Percentiles rank a stretch among this genome's conserved stretches.
phyloP scores from a whole-genome alignment of 2,329 filamentous ascomycete species.

The Nannizziopsis barbatae region DNA sequence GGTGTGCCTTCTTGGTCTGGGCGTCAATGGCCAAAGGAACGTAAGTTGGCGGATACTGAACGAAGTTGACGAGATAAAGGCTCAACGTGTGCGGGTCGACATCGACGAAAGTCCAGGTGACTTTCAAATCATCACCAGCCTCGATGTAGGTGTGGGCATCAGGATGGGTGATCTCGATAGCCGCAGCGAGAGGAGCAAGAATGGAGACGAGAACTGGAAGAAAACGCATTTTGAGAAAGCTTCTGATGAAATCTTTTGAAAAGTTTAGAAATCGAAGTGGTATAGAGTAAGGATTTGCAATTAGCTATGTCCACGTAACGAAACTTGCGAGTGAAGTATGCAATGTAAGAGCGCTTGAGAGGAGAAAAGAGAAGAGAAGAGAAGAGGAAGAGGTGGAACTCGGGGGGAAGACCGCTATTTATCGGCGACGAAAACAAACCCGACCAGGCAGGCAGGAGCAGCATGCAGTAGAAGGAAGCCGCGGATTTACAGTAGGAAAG shows the following conservation, averaged over 20 bases:
- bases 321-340: background rate
- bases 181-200: conserved; percentile 17
- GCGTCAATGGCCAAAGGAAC: conserved; percentile 29
- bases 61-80: conserved; percentile 38
- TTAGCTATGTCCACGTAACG: background rate
- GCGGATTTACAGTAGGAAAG: background rate
- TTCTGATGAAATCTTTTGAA: background rate
- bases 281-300: background rate
- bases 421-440: background rate
- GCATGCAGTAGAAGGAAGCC: background rate
- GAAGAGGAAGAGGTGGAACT: background rate
- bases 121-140: conserved; percentile 26
- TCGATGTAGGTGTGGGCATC: conserved; percentile 28
- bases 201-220: conserved; percentile 12
- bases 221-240: conserved; percentile 11
- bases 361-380: background rate
- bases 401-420: background rate
- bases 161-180: conserved; percentile 23
- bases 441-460: background rate
- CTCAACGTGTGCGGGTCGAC: conserved; percentile 33
- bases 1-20: conserved; percentile 23
- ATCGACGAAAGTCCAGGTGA: conserved; percentile 33
- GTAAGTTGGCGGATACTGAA: conserved; percentile 36
- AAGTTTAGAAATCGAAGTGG: no score
- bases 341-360: conserved; percentile 6